Evolutionary conservation across 441 rosid genomes (phyloP), one percentile per base, ranked within the genome.

Genomic region (Jatropha podagrica): DNA sequence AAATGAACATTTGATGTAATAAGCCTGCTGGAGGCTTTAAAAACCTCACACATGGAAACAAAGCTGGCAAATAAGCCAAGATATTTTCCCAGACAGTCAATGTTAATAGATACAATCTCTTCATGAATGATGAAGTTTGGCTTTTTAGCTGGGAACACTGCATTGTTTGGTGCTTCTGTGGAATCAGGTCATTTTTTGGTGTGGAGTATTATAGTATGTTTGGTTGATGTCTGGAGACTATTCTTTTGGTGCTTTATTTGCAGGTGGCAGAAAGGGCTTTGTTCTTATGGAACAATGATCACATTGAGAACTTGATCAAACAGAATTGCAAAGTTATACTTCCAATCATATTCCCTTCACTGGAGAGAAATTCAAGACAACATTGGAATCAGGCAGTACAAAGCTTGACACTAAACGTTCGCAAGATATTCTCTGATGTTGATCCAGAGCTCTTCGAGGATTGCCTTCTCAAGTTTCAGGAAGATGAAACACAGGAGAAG

Each of bases 311-410:
- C 82, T 88, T 92, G 51, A 91, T 92, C 74, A 87, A 85, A 86
- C 97, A 92, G 79, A 90, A 90, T 74, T 85, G 88, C 65, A 89
- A 84, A 81, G 91, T 88, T 40, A 86, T 90, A 27, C 89, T 94
- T 71, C 97, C 97, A 10, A 89, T 94, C 38, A 90, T 94, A 61
- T 87, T 92, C 86, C 92, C 96, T 17, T 85, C 96, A n/a, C 61
- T 94, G 80, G 98, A 94, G 80, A 86, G 83, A 81, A 94, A 91
- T 71, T 81, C 95, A 15, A 85, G 86, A 76, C 83, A 80, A 72
- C 98, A 94, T 85, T 94, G 98, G 98, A 94, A 87, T 73, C 96
- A 86, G 75, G 94, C 91, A 55, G 98, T 94, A 17, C 96, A 89
- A 76, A 89, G 95, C 84, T 86, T 92, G 87, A 94, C 96, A 2